These are phyloP conservation scores for Carpinus fangiana DNA, from an alignment of 306 rosid genomes.

Conservation along the genomic window DNA sequence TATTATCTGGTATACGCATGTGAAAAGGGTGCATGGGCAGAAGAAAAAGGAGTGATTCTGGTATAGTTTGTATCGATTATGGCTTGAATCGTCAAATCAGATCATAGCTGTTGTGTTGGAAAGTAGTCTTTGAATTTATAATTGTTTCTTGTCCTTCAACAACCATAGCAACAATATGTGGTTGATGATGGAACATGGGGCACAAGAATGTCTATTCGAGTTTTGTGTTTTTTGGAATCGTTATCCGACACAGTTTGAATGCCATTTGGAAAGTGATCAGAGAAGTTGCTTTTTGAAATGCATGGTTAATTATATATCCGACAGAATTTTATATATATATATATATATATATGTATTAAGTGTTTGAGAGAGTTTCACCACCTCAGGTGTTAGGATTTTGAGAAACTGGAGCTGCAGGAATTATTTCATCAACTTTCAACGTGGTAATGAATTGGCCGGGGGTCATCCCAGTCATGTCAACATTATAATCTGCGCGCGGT, in stretches of 20 bases:
- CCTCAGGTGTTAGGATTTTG: neutral
- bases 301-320: no score
- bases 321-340: neutral
- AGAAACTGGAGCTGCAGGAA: neutral
- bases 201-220: neutral
- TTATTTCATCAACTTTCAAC: constrained; percentile 17
- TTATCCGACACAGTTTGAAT: neutral
- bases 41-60: neutral
- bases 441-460: constrained; percentile 9
- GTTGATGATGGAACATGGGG: neutral
- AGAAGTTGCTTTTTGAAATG: neutral
- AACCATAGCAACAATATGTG: neutral
- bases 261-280: neutral
- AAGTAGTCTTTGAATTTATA: neutral
- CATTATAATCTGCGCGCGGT: neutral
- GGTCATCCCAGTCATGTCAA: constrained; percentile 4
- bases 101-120: neutral
- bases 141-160: neutral
- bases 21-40: constrained; percentile 28
- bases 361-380: no score
- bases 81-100: neutral
- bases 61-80: neutral
- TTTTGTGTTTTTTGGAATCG: no score
- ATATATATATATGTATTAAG: no score
- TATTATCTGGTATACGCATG: constrained; percentile 28